phyloP scores from a whole-genome alignment of 345 rosid species.

The Rubroshorea leprosula region DNA sequence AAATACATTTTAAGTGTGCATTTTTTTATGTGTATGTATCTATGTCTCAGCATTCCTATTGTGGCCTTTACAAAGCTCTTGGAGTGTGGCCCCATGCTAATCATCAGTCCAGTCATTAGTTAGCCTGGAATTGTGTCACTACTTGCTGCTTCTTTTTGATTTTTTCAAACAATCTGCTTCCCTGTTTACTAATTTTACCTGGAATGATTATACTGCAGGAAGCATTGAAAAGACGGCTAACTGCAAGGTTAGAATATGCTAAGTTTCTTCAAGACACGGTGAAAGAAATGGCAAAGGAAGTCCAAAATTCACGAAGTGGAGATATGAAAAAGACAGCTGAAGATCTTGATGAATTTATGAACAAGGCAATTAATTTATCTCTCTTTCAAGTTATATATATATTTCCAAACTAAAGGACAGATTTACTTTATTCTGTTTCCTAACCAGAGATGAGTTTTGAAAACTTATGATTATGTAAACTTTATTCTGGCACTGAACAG shows the following conservation, averaged over 20 bases:
- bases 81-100: too few relatives aligned
- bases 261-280: slow-evolving; percentile 97
- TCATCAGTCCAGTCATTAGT: too few relatives aligned
- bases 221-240: slow-evolving; percentile 72
- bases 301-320: slow-evolving; percentile 81
- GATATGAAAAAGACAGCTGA: slow-evolving; percentile 83
- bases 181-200: slow-evolving; percentile 2
- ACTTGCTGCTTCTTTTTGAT: too few relatives aligned
- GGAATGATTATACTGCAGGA: slow-evolving; percentile 50
- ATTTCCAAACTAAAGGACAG: slow-evolving; percentile 6
- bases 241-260: slow-evolving; percentile 93
- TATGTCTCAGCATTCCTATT: not conserved
- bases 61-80: not conserved
- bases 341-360: slow-evolving; percentile 91
- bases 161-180: too few relatives aligned
- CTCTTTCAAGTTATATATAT: not conserved
- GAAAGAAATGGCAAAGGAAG: slow-evolving; percentile 98
- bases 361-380: slow-evolving; percentile 41
- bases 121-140: too few relatives aligned
- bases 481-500: slow-evolving; percentile 36
- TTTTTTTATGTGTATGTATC: not conserved
- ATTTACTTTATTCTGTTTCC: not conserved
- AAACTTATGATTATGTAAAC: not conserved
- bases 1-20: too few relatives aligned
- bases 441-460: not conserved